Evolutionary conservation across 495 filamentous ascomycete genomes (phyloP).

Genomic region (Neurospora sublineolata): DNA sequence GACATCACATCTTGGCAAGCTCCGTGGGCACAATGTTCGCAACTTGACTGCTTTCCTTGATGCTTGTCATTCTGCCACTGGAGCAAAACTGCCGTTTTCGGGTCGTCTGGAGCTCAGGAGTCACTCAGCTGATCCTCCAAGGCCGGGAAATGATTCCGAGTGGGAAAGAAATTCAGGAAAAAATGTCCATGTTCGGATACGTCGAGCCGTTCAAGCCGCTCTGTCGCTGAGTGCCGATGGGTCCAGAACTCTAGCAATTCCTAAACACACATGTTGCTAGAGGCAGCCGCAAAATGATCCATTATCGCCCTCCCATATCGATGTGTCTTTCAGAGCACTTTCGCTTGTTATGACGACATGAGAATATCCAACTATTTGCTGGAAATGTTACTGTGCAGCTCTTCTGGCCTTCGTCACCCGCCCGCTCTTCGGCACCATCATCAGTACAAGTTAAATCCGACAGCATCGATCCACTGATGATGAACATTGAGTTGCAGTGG

Average conservation of each 20-base stretch:
- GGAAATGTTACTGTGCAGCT: background rate
- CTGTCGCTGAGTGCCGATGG: background rate
- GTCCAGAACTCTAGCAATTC: background rate
- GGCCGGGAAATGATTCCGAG: background rate
- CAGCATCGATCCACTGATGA: background rate
- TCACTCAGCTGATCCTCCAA: background rate
- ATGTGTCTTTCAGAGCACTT: background rate
- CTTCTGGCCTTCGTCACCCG: background rate
- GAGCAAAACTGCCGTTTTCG: background rate
- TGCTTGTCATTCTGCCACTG: background rate
- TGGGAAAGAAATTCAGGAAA: background rate
- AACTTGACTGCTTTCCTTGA: background rate
- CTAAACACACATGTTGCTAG: background rate
- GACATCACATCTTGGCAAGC: no score
- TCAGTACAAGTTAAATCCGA: background rate
- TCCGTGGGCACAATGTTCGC: background rate
- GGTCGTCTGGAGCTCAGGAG: no score
- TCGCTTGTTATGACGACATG: background rate
- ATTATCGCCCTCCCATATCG: rapidly evolving
- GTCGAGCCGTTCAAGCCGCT: background rate
- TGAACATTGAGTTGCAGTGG: background rate
- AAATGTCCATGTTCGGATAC: background rate
- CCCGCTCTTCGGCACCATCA: background rate
- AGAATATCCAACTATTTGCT: background rate
- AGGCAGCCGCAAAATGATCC: background rate